These are phyloP conservation scores for Plasmodium adleri DNA, from an alignment of 169 alveolate species.

Conservation along the genomic window DNA sequence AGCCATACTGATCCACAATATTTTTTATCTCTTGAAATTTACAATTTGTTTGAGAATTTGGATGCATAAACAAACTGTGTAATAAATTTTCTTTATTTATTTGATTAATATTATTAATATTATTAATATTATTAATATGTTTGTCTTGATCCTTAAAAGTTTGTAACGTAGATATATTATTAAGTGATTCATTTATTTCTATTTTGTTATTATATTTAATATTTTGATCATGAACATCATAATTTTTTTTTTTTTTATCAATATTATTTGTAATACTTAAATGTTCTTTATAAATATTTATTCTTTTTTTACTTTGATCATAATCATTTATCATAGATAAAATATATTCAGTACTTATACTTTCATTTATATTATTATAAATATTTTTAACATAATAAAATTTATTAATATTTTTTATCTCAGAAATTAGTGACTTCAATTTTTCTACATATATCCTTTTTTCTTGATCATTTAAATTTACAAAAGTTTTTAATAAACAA, in stretches of 20 bases:
- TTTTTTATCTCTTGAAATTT: constrained; percentile 30
- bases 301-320: constrained; percentile 2
- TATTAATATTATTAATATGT: no score
- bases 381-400: constrained; percentile 28
- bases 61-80: no score
- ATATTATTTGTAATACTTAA: no score
- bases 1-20: constrained; percentile 50
- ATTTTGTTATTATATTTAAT: no score
- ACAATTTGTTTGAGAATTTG: background rate
- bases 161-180: no score
- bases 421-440: constrained; percentile 24
- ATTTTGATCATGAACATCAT: no score
- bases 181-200: no score
- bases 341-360: constrained; percentile 42
- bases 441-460: constrained; percentile 16
- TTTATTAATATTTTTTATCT: constrained; percentile 41
- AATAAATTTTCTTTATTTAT: no score
- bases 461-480: constrained; percentile 35
- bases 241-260: no score
- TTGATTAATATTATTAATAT: no score
- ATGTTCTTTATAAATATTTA: background rate
- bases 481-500: constrained; percentile 22
- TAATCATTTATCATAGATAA: constrained; percentile 66
- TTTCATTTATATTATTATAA: constrained; percentile 12
- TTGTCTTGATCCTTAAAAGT: no score